These are phyloP conservation scores for Quillaja saponaria DNA, from an alignment of 306 rosid species.

Conservation along the genomic window DNA sequence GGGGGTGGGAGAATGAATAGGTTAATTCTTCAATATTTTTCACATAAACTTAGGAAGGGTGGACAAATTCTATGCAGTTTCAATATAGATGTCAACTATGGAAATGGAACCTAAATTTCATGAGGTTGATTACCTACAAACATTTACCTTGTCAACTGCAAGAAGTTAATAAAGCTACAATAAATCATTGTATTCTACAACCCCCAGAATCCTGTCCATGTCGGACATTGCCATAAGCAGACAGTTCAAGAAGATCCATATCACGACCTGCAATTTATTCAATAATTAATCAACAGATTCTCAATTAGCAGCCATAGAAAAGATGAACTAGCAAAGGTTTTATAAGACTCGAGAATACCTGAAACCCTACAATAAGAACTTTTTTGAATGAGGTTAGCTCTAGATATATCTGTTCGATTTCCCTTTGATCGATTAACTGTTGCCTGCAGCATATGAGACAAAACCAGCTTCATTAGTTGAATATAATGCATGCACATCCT, in stretches of 20 bases:
- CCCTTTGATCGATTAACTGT: conserved; percentile 88
- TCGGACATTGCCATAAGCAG: conserved; percentile 79
- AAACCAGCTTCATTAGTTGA: conserved; percentile 7
- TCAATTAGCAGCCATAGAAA: conserved; percentile 25
- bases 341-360: conserved; percentile 46
- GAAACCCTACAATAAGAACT: conserved; percentile 93
- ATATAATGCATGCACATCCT: conserved; percentile 13
- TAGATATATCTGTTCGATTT: conserved; percentile 70
- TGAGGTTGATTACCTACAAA: conserved; percentile 15
- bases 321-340: background rate
- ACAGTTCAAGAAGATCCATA: conserved; percentile 90
- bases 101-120: conserved; percentile 11
- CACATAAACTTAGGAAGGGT: conserved; percentile 9
- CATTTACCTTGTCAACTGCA: conserved; percentile 15
- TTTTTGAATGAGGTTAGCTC: conserved; percentile 78
- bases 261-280: conserved; percentile 65
- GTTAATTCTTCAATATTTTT: conserved; percentile 4
- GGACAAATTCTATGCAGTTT: conserved; percentile 20
- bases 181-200: conserved; percentile 74
- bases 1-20: background rate
- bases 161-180: conserved; percentile 16
- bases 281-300: conserved; percentile 13
- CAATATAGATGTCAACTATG: background rate
- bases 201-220: conserved; percentile 77
- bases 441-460: conserved; percentile 52